Percentiles rank a stretch among this genome's conserved stretches.
These are phyloP conservation scores for Syncephalastrum sp. DNA, from an alignment of 371 early-diverging fungal species.

Conservation along the genomic window DNA sequence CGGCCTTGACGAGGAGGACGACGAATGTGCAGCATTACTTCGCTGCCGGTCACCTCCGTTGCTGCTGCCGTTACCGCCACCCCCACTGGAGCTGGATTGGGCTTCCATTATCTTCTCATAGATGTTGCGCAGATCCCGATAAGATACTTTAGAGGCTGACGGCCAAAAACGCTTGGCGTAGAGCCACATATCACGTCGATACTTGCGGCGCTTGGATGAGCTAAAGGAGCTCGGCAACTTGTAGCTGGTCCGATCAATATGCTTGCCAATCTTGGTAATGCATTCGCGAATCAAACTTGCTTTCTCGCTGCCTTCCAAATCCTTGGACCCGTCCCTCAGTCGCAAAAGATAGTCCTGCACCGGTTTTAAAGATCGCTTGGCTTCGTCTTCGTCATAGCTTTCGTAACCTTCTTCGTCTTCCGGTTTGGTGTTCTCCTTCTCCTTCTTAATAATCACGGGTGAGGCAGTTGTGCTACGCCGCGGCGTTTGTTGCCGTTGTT, in stretches of 20 bases:
- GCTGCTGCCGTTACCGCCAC: not conserved
- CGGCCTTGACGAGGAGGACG: too few relatives aligned
- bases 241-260: slow-evolving; percentile 46
- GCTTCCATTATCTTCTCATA: slow-evolving; percentile 44
- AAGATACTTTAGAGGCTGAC: slow-evolving; percentile 34
- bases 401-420: slow-evolving; percentile 38
- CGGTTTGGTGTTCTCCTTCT: slow-evolving; percentile 29
- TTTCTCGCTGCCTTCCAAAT: slow-evolving; percentile 46
- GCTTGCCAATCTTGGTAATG: slow-evolving; percentile 59
- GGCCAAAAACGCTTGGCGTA: slow-evolving; percentile 70
- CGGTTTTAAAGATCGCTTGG: slow-evolving; percentile 54
- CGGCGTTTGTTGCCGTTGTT: not conserved
- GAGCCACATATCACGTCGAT: slow-evolving; percentile 57
- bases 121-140: slow-evolving; percentile 49
- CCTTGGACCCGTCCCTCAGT: slow-evolving; percentile 51
- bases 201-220: slow-evolving; percentile 16
- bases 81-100: slow-evolving; percentile 35
- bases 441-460: slow-evolving; percentile 7
- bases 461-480: not conserved
- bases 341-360: slow-evolving; percentile 50
- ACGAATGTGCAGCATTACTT: too few relatives aligned
- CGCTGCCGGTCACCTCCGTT: too few relatives aligned
- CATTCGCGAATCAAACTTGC: slow-evolving; percentile 58
- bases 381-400: slow-evolving; percentile 56
- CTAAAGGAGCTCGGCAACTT: slow-evolving; percentile 13